Evolutionary conservation across 1,139 yeast genomes (phyloP).

Genomic region (Kodamaea derodonti): DNA sequence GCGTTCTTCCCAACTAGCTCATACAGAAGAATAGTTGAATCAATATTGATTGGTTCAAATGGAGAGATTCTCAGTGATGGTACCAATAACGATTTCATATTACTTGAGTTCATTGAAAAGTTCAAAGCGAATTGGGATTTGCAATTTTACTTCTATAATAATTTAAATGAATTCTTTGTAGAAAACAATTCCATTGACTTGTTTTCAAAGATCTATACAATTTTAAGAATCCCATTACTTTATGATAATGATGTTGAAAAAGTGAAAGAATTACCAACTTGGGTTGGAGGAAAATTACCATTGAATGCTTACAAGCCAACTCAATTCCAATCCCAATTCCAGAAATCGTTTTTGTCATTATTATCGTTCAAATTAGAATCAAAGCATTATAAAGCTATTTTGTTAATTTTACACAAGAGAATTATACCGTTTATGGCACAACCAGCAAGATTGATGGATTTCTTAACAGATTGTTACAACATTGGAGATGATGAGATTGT

Average conservation of each 20-base stretch:
- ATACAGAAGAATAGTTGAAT: conserved; percentile 44
- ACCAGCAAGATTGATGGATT: conserved; percentile 88
- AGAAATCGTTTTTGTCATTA: conserved; percentile 59
- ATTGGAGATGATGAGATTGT: conserved; percentile 59
- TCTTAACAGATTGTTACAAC: conserved; percentile 80
- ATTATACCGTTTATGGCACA: conserved; percentile 76
- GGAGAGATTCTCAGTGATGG: conserved; percentile 41
- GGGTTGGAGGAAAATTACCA: conserved; percentile 46
- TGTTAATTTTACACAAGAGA: conserved; percentile 74
- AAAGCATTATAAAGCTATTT: conserved; percentile 64
- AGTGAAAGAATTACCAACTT: conserved; percentile 31
- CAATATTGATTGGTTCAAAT: conserved; percentile 40
- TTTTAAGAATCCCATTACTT: conserved; percentile 30
- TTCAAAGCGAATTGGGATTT: conserved; percentile 60
- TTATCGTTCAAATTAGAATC: conserved; percentile 48
- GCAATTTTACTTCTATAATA: conserved; percentile 60
- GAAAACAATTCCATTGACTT: conserved; percentile 21
- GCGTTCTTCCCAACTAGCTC: conserved; percentile 63
- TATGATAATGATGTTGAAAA: conserved; percentile 21
- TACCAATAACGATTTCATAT: conserved; percentile 48
- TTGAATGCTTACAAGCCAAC: conserved; percentile 50
- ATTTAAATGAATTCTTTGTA: conserved; percentile 18
- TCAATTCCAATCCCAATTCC: conserved; percentile 63
- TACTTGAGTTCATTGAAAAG: conserved; percentile 56
- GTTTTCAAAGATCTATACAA: conserved; percentile 37